Conservation (phyloP, 805 yeast genomes). For the Limtongia smithiae region DNA sequence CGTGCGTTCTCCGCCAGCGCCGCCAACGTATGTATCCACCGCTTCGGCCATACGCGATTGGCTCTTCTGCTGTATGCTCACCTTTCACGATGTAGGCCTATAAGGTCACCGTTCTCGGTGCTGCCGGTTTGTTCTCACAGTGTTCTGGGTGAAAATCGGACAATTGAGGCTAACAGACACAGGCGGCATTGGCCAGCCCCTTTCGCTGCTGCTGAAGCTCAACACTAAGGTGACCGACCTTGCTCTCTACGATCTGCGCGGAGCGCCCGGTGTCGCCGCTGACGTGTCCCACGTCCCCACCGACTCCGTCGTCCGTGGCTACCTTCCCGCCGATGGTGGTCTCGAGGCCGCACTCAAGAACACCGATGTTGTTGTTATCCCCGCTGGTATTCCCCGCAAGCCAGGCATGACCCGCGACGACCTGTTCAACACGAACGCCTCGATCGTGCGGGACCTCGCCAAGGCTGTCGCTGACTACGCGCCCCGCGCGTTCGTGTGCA, state of each 20-base stretch:
- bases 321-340: conserved; percentile 74
- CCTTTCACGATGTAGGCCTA: conserved; percentile 27
- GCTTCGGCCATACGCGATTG: too few relatives aligned
- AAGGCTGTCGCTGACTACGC: conserved; percentile 74
- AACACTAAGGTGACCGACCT: conserved; percentile 84
- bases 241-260: conserved; percentile 81
- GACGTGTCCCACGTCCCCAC: conserved; percentile 93
- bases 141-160: background rate
- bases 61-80: too few relatives aligned
- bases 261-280: conserved; percentile 96
- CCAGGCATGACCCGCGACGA: conserved; percentile 99
- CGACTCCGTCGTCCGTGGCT: conserved; percentile 83
- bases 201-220: conserved; percentile 76
- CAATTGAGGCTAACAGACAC: conserved; percentile 44
- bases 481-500: conserved; percentile 77
- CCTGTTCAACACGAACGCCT: conserved; percentile 91
- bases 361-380: conserved; percentile 78
- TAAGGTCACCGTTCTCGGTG: conserved; percentile 85
- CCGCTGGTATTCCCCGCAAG: conserved; percentile 98
- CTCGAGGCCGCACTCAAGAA: conserved; percentile 66
- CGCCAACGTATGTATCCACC: conserved; percentile 18
- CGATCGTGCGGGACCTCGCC: conserved; percentile 90
- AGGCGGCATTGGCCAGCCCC: conserved; percentile 92
- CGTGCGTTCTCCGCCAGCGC: conserved; percentile 30
- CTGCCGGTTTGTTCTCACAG: conserved; percentile 37